Evolutionary conservation across 768 basidiomycete genomes (phyloP).

Genomic region (Botryobasidium botryosum): DNA sequence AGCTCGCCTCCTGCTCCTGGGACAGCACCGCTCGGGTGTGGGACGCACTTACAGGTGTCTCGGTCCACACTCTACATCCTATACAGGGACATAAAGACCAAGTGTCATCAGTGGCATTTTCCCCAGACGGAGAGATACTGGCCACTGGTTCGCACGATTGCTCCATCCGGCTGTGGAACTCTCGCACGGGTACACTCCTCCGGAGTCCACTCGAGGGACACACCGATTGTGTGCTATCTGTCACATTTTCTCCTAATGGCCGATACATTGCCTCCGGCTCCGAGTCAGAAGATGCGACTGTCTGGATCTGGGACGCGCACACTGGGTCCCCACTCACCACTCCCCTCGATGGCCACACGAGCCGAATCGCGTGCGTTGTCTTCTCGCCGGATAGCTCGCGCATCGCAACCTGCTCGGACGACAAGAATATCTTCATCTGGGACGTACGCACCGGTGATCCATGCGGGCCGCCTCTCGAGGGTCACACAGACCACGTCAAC

Average conservation of each 20-base stretch:
- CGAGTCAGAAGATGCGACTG: constrained; percentile 1
- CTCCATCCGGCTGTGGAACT: constrained; percentile 3
- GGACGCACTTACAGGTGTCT: too few species aligned
- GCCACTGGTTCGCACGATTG: constrained; percentile 3
- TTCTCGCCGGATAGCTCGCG: constrained; percentile 4
- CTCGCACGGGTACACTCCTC: background rate
- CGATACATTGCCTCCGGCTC: constrained; percentile 5
- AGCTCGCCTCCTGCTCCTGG: background rate
- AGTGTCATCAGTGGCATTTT: constrained; percentile 6
- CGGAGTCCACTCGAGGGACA: constrained; percentile 6
- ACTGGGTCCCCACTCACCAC: too few species aligned
- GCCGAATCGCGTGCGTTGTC: background rate
- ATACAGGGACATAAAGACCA: background rate
- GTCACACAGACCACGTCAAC: constrained; percentile 12
- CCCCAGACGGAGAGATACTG: constrained; percentile 1
- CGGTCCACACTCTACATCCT: background rate
- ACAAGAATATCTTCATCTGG: constrained; percentile 15
- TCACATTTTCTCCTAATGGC: constrained; percentile 8
- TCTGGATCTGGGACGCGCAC: constrained; percentile 9
- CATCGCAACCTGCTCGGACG: constrained; percentile 4
- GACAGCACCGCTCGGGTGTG: background rate
- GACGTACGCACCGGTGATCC: constrained; percentile 14
- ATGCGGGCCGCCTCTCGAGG: constrained; percentile 11
- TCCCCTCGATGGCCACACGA: background rate
- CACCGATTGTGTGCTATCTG: background rate